Base-by-base conservation (phyloP, 257 asterid species). In the Marsdenia floribunda region DNA sequence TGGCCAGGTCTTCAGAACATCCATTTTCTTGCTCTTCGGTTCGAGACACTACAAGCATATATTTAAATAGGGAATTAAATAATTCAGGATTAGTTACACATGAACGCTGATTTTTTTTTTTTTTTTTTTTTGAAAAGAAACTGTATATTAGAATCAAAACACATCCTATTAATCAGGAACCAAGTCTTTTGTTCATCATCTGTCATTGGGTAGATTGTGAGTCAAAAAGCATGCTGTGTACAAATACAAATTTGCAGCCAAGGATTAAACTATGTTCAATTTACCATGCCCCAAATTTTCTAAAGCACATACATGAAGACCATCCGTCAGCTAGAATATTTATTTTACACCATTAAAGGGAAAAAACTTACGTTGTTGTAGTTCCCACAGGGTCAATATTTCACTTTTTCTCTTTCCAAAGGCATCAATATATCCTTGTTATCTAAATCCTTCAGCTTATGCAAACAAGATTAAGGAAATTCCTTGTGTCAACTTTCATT, bases 1-100 rank as follows among this genome's bases (percentile, higher is more conserved):
- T 22, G 93, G 89, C 77, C 79, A 80, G 19, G 85, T 74, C 87
- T 88, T 92, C 83, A 85, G 73, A 65, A 84, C 73, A 82, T 91
- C 96, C 8, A 91, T 79, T 58, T 87, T 86, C 79, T 87, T 85
- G 77, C 97, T 95, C 78, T 83, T 87, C 58, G 97, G 99, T 78
- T 96, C 97, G 79, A 94, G 85, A 71, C 89, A 93, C 97, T 93
- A 81, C 57, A 37, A 77, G 61, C 65, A 59, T 59, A 69, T 72
- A 26, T 69, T 58, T 72, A 68, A 29, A 71, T 78, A 66, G 77
- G 68, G 70, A 75, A 70, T 66, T 50, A 69, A 58, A 71, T 71
- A 63, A 46, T 76, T 33, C 11, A 44, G 38, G 57, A 68, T 65
- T 54, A 59, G 19, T 38, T 21, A 16, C 40, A n/a, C 38, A 26